phyloP scores from a whole-genome alignment of 352 stramenopile genomes.

The Phytophthora parvispora region DNA sequence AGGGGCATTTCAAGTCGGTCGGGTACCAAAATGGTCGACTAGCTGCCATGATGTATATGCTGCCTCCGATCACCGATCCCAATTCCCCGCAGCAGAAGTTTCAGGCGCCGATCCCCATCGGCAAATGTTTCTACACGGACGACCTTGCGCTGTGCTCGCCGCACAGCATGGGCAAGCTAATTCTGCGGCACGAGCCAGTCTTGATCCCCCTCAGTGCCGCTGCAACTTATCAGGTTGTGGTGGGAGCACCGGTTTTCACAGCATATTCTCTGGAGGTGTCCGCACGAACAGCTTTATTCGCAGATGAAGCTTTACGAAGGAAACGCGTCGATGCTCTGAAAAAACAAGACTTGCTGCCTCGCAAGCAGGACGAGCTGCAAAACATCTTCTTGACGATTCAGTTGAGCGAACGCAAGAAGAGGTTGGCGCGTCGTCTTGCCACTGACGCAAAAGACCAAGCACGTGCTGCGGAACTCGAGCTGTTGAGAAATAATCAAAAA shows the following conservation, averaged over 20 bases:
- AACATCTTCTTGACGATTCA: slow-evolving; percentile 80
- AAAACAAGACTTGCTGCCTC: slow-evolving; percentile 72
- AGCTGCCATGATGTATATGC: slow-evolving; percentile 80
- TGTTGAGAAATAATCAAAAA: slow-evolving; percentile 53
- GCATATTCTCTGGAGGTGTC: slow-evolving; percentile 75
- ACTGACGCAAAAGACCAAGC: slow-evolving; percentile 58
- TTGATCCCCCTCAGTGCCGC: slow-evolving; percentile 56
- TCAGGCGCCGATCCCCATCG: slow-evolving; percentile 52
- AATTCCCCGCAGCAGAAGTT: slow-evolving; percentile 15
- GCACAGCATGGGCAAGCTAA: slow-evolving; percentile 71
- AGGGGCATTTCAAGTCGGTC: slow-evolving; percentile 76
- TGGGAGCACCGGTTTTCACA: slow-evolving; percentile 76
- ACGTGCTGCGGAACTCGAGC: slow-evolving; percentile 56
- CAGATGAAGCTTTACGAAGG: slow-evolving; percentile 54
- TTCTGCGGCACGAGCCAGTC: slow-evolving; percentile 70
- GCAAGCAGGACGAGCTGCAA: slow-evolving; percentile 66
- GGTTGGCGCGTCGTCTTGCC: slow-evolving; percentile 56
- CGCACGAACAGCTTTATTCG: slow-evolving; percentile 53
- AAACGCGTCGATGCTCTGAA: slow-evolving; percentile 68
- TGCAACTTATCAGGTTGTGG: slow-evolving; percentile 78
- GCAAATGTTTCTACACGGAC: slow-evolving; percentile 55
- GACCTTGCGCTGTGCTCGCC: slow-evolving; percentile 77
- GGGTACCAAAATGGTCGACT: slow-evolving; percentile 83
- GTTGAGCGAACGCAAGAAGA: slow-evolving; percentile 76
- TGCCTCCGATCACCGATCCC: slow-evolving; percentile 33